A percentile compares a stretch with the other conserved stretches of the same genome.
These are phyloP conservation scores for Tylopilus vinaceipallidus DNA, from an alignment of 768 basidiomycete species.

Conservation along the genomic window DNA sequence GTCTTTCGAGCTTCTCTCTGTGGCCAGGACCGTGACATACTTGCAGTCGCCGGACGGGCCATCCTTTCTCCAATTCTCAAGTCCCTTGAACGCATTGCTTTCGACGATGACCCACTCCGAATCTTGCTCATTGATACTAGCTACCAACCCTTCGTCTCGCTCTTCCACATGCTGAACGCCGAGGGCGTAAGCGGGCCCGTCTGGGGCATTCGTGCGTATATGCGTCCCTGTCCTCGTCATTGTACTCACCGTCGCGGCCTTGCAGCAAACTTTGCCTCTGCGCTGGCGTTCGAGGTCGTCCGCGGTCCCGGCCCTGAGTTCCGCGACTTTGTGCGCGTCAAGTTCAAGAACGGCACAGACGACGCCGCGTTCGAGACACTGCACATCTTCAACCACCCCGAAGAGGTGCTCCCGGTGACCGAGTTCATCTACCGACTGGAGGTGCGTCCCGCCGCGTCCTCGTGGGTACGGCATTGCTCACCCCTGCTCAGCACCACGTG, in stretches of 20 bases:
- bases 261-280: constrained; percentile 69
- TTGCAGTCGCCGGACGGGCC: constrained; percentile 75
- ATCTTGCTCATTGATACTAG: constrained; percentile 74
- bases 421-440: constrained; percentile 81
- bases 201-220: constrained; percentile 61
- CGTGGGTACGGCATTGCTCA: not conserved
- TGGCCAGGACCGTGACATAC: not conserved
- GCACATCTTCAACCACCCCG: constrained; percentile 68
- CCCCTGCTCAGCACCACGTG: constrained; percentile 32
- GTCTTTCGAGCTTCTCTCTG: constrained; percentile 17
- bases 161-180: constrained; percentile 74
- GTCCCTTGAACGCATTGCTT: constrained; percentile 74
- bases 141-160: constrained; percentile 85
- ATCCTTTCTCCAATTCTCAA: constrained; percentile 67
- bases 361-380: constrained; percentile 54
- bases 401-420: constrained; percentile 68
- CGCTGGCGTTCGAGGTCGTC: constrained; percentile 72
- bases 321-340: constrained; percentile 78
- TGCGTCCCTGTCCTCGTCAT: not conserved
- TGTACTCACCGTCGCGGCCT: not conserved
- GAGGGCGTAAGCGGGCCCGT: constrained; percentile 50
- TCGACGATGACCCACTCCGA: constrained; percentile 74
- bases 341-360: constrained; percentile 76
- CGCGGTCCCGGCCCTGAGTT: constrained; percentile 71
- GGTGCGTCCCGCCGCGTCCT: constrained; percentile 38